phyloP scores from a whole-genome alignment of 345 rosid genomes.

The Dipteronia sinensis region DNA sequence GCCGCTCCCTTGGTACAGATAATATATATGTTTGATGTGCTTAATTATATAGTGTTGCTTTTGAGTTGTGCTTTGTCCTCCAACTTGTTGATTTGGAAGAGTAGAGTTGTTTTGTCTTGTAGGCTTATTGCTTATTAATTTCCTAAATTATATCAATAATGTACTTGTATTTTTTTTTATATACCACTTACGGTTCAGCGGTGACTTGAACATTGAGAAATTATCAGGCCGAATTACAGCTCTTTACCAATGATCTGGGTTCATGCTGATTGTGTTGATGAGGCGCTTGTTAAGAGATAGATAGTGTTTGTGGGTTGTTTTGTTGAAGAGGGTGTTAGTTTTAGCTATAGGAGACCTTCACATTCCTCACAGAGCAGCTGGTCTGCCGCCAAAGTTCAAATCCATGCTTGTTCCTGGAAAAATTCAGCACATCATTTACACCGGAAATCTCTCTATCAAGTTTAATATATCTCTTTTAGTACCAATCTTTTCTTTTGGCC shows the following conservation, averaged over 20 bases:
- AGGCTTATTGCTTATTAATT: no score
- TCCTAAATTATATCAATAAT: no score
- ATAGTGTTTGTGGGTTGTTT: neutral
- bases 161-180: neutral
- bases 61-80: no score
- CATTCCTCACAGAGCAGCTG: slow-evolving; percentile 44
- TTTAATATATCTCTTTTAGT: slow-evolving; percentile 10
- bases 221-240: no score
- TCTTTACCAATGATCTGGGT: neutral
- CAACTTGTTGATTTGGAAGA: no score
- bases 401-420: slow-evolving; percentile 50
- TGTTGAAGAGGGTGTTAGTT: slow-evolving; percentile 22
- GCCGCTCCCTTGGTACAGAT: no score
- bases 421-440: slow-evolving; percentile 47
- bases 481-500: neutral
- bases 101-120: no score
- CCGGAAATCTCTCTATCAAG: slow-evolving; percentile 45
- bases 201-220: no score
- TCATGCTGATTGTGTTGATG: slow-evolving; percentile 12
- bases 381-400: slow-evolving; percentile 47
- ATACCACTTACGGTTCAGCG: no score
- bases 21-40: no score
- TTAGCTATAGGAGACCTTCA: slow-evolving; percentile 46
- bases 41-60: no score
- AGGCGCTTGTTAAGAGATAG: neutral